Evolutionary conservation across 2,329 filamentous ascomycete species (phyloP), one percentile per base, ranked within the genome.

Genomic region (Aspergillus costaricaensis): DNA sequence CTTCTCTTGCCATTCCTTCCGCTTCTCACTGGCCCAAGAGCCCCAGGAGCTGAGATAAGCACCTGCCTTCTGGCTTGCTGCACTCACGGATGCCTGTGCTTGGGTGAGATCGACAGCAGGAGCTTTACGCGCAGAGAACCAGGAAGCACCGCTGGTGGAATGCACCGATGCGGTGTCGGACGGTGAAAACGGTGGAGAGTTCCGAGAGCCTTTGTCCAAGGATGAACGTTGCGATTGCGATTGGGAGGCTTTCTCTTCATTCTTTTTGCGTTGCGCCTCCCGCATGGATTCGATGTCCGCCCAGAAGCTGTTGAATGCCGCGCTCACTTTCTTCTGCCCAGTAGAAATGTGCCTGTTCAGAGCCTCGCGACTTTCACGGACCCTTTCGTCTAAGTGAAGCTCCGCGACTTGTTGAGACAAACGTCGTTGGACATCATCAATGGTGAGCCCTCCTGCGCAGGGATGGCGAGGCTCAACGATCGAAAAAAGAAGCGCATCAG

Each of bases 391-490:
- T 2, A 98, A 84, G 73, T 98, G 93, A 52, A 98, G 84, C 62
- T 98, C 94, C 66, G 94, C 90, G 53, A 99, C 91, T 77, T 98
- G 95, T 74, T 96, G 91, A 38, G 92, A 88, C 36, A 99, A 85
- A 23, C 95, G 86, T 54, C 95, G 86, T 74, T 97, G 94, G 12
- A 99, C 89, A 74, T 99, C 95, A 67, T 98, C 95, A 64, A 99
- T 92, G 1, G 90, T 93, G 19, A 99, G 83, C 0, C 92, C 94
- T 25, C 95, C 95, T 1, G 93, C 93, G 74, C 91, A 97, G 3
- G 95, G 95, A 75, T 99, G 95, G 62, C 88, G 89, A 1, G 95
- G 95, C 72, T 96, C 92, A 14, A 96, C 90, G 64, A 99, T 91
- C 67, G 96, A 94, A 72, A 98, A 99, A 15, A 99, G 84, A 70